A percentile compares a stretch with the other conserved stretches of the same genome.
phyloP scores from a whole-genome alignment of 768 basidiomycete species.

The Hygrocybe punicea region DNA sequence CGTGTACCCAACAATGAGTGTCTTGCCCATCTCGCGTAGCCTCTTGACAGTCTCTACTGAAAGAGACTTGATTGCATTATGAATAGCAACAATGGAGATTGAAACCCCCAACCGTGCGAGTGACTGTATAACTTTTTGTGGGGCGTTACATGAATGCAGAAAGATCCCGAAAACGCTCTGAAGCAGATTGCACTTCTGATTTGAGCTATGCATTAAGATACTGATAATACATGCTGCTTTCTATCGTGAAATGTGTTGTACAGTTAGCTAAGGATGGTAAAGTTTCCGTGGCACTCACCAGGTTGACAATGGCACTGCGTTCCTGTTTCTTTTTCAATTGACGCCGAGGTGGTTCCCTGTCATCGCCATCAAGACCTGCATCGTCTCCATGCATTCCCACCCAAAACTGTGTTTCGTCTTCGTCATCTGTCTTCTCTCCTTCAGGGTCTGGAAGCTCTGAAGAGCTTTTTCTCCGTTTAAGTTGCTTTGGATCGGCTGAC shows the following conservation, averaged over 20 bases:
- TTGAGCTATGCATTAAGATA: not conserved
- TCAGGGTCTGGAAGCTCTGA: not conserved
- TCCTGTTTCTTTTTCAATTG: not conserved
- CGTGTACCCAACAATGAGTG: too few species aligned
- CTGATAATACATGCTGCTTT: not conserved
- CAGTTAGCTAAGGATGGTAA: not conserved
- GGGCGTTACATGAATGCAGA: constrained; percentile 25
- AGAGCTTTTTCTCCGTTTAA: not conserved
- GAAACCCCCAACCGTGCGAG: constrained; percentile 32
- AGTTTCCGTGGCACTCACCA: not conserved
- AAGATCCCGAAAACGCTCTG: constrained; percentile 2
- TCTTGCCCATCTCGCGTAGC: too few species aligned
- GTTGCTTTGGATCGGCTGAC: not conserved
- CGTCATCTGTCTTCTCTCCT: too few species aligned
- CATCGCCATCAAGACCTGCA: not conserved
- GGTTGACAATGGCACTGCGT: not conserved
- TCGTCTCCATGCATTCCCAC: not conserved
- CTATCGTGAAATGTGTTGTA: not conserved
- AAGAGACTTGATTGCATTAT: too few species aligned
- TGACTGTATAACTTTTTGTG: constrained; percentile 26
- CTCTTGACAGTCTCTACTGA: too few species aligned
- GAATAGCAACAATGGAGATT: too few species aligned
- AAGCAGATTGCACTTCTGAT: constrained; percentile 1
- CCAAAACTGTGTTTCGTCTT: not conserved
- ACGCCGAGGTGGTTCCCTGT: not conserved